Evolutionary conservation across 1,284 basidiomycete genomes (phyloP), one percentile per base, ranked within the genome.

Genomic region (Apiotrichum gamsii): DNA sequence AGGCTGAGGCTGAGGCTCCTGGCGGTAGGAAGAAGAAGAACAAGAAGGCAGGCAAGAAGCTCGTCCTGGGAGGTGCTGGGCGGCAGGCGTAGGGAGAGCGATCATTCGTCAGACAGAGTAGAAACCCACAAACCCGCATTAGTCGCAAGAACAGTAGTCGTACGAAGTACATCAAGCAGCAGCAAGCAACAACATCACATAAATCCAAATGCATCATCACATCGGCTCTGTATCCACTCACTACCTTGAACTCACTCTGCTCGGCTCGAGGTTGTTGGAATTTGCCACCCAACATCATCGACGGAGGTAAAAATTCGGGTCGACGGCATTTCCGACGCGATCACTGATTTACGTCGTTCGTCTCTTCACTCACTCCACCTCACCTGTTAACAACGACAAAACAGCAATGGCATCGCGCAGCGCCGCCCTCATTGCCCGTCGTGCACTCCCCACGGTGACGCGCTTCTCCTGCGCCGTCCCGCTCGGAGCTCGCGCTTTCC

Each of bases 31-130:
- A 50, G 47, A 56, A 52, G 53, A 51, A 51, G 46, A 48, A 45
- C 15, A 40, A 36, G 20, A 49, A 49, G 39, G 49, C 47, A 44
- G 51, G 50, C 24, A 52, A 56, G 54, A 56, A 56, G 39, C 41
- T 56, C 4, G 51, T 56, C 2, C 48, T 56, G 19, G 54, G 54
- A 29, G 54, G 54, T 5, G 54, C 41, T 0, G 54, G 54, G 3
- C 39, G 54, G 9, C 48, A 50, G 31, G 52, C 52, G n/a, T 54
- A 47, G 40, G 4, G 24, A 6, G 23, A 24, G n/a, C 10, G 24
- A 21, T 30, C 23, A n/a, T n/a, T n/a, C n/a, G n/a, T n/a, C n/a
- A n/a, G n/a, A n/a, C n/a, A n/a, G n/a, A n/a, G n/a, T n/a, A n/a
- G n/a, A n/a, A n/a, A n/a, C n/a, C n/a, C n/a, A n/a, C 18, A 36